Percentiles rank a stretch among this genome's conserved stretches.
phyloP scores from a whole-genome alignment of 73 alveolate species.

The Uronychia setigera region DNA sequence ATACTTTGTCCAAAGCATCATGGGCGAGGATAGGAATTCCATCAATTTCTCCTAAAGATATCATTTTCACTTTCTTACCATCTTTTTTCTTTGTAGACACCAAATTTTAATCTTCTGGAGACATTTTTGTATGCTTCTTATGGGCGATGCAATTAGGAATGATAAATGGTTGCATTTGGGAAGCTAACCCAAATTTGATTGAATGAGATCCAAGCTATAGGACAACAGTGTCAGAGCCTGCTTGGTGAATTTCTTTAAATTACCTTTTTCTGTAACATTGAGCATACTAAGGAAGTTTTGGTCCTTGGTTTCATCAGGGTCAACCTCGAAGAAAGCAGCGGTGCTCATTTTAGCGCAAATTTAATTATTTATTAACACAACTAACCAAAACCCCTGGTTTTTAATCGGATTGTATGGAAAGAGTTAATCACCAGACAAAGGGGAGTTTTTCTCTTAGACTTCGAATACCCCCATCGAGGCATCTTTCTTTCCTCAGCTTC shows the following conservation, averaged over 20 bases:
- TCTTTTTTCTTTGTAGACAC: background rate
- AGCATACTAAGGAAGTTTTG: slow-evolving; percentile 5
- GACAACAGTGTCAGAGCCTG: slow-evolving; percentile 65
- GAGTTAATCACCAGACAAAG: slow-evolving; percentile 74
- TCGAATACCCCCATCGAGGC: slow-evolving; percentile 85
- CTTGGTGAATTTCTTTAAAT: background rate
- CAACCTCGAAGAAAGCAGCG: too few relatives aligned
- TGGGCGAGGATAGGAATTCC: background rate
- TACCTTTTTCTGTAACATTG: slow-evolving; percentile 14
- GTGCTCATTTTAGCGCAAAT: too few relatives aligned
- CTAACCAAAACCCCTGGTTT: too few relatives aligned
- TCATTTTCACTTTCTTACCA: background rate
- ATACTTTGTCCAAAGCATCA: background rate
- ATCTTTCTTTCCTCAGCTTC: slow-evolving; percentile 81
- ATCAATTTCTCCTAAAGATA: background rate
- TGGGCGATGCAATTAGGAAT: slow-evolving; percentile 84
- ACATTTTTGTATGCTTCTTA: slow-evolving; percentile 12
- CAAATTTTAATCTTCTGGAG: background rate
- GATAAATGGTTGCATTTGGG: slow-evolving; percentile 80
- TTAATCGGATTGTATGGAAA: too few relatives aligned
- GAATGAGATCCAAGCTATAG: slow-evolving; percentile 78
- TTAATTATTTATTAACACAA: too few relatives aligned
- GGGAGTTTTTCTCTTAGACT: slow-evolving; percentile 83
- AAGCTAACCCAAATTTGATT: slow-evolving; percentile 83
- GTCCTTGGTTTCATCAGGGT: too few relatives aligned